phyloP scores from a whole-genome alignment of 768 basidiomycete genomes.

The Collybiopsis luxurians region DNA sequence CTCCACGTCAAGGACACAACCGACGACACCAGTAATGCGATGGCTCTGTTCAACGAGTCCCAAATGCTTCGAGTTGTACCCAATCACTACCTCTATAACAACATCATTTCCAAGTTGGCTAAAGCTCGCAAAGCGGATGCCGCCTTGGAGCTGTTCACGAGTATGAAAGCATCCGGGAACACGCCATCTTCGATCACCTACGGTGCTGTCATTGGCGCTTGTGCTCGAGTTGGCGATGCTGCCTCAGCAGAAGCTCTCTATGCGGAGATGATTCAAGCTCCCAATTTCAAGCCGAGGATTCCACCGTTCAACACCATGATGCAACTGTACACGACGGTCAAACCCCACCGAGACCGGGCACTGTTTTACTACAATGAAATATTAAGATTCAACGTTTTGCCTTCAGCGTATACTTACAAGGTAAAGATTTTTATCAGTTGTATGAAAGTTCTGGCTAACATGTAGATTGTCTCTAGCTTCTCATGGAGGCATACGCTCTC shows the following conservation, averaged over 20 bases:
- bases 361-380: slow-evolving; percentile 75
- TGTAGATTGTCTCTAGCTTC: slow-evolving; percentile 46
- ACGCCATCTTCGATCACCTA: slow-evolving; percentile 86
- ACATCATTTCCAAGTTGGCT: slow-evolving; percentile 92
- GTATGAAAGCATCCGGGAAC: slow-evolving; percentile 71
- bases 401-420: slow-evolving; percentile 95
- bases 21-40: slow-evolving; percentile 87
- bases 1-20: slow-evolving; percentile 89
- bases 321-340: slow-evolving; percentile 91
- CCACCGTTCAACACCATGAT: slow-evolving; percentile 99
- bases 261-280: slow-evolving; percentile 72
- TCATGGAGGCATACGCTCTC: slow-evolving; percentile 88
- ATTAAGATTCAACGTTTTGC: slow-evolving; percentile 54
- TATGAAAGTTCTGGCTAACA: slow-evolving; percentile 4
- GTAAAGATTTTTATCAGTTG: slow-evolving; percentile 32
- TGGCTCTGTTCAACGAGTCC: slow-evolving; percentile 81
- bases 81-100: slow-evolving; percentile 93
- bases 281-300: slow-evolving; percentile 81
- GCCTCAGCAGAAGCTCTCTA: slow-evolving; percentile 81
- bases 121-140: slow-evolving; percentile 92
- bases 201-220: slow-evolving; percentile 91
- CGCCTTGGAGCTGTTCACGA: slow-evolving; percentile 82
- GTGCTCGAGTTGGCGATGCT: slow-evolving; percentile 89
- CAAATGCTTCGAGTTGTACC: slow-evolving; percentile 65
- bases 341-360: slow-evolving; percentile 77